Percentiles rank a stretch among this genome's conserved stretches.
Evolutionary conservation across 2,329 filamentous ascomycete species (phyloP).

Genomic region (Colletotrichum tanaceti): DNA sequence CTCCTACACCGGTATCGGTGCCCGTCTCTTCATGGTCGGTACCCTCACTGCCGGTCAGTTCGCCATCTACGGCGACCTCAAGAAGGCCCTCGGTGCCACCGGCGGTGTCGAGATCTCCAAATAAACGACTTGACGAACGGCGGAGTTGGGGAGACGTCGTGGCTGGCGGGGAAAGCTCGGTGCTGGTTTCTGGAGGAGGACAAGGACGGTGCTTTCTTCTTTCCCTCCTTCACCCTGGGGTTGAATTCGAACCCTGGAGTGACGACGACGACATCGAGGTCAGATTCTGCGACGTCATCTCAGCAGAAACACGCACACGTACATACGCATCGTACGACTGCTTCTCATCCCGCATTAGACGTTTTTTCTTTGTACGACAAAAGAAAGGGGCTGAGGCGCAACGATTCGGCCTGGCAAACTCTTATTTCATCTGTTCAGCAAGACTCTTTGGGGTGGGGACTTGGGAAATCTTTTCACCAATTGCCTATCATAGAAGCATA

Average conservation of each 20-base stretch:
- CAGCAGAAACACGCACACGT: slow-evolving; percentile 6
- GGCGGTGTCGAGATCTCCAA: slow-evolving; percentile 80
- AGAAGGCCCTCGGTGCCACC: slow-evolving; percentile 73
- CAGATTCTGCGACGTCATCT: slow-evolving; percentile 34
- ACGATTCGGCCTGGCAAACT: slow-evolving; percentile 35
- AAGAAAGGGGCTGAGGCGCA: slow-evolving; percentile 28
- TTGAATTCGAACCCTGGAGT: slow-evolving; percentile 24
- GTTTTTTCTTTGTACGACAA: slow-evolving; percentile 21
- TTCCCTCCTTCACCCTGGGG: slow-evolving; percentile 12
- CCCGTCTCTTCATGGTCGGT: slow-evolving; percentile 73
- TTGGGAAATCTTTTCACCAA: slow-evolving; percentile 39
- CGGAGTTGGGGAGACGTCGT: slow-evolving; percentile 9
- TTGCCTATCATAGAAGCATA: slow-evolving; percentile 44
- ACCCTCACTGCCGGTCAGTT: slow-evolving; percentile 84
- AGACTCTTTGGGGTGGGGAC: slow-evolving; percentile 35
- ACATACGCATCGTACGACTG: not conserved
- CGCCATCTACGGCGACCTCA: slow-evolving; percentile 82
- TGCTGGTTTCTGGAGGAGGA: slow-evolving; percentile 32
- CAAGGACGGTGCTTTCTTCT: slow-evolving; percentile 13
- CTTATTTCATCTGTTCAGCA: slow-evolving; percentile 36
- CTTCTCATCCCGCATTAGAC: slow-evolving; percentile 20
- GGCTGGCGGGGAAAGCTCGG: slow-evolving; percentile 26
- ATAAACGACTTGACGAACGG: slow-evolving; percentile 46
- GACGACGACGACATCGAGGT: slow-evolving; percentile 32
- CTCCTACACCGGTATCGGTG: slow-evolving; percentile 83